Conservation (phyloP, 352 stramenopile genomes). For the Elongisporangium anandrum region DNA sequence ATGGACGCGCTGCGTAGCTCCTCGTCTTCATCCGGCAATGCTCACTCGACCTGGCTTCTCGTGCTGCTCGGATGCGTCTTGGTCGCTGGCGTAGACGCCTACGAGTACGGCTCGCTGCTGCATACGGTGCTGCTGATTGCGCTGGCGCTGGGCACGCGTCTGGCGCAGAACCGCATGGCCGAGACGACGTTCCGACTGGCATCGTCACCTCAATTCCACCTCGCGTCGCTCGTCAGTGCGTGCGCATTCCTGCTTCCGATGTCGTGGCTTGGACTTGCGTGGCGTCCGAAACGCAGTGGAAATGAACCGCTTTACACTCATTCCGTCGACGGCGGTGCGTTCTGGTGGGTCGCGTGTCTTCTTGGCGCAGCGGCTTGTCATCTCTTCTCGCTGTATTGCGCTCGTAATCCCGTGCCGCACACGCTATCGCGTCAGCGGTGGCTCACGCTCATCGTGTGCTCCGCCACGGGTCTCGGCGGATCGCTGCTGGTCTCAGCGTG, state of each 20-base stretch:
- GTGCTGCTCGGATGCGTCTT: constrained; percentile 46
- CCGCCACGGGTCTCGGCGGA: constrained; percentile 29
- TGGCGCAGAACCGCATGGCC: constrained; percentile 12
- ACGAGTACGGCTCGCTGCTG: constrained; percentile 63
- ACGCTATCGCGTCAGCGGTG: constrained; percentile 19
- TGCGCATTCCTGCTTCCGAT: constrained; percentile 26
- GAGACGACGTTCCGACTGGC: constrained; percentile 20
- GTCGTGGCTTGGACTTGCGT: constrained; percentile 20
- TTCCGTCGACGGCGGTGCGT: constrained; percentile 2
- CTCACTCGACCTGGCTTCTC: constrained; percentile 23
- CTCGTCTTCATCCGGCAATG: constrained; percentile 3
- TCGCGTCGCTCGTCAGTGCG: constrained; percentile 31
- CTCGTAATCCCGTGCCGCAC: constrained; percentile 17
- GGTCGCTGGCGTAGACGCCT: constrained; percentile 51
- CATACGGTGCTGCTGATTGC: constrained; percentile 46
- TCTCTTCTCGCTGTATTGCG: constrained; percentile 23
- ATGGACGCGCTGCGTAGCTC: constrained; percentile 11
- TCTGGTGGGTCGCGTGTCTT: constrained; percentile 5
- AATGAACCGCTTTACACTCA: constrained; percentile 10
- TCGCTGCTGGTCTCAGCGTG: constrained; percentile 31
- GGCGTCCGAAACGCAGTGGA: constrained; percentile 6
- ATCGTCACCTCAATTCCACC: constrained; percentile 26
- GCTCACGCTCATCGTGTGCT: constrained; percentile 37
- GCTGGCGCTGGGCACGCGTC: constrained; percentile 31
- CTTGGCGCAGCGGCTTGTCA: constrained; percentile 8